These are phyloP conservation scores for Penicillium argentinense DNA, from an alignment of 495 filamentous ascomycete genomes.

Conservation along the genomic window DNA sequence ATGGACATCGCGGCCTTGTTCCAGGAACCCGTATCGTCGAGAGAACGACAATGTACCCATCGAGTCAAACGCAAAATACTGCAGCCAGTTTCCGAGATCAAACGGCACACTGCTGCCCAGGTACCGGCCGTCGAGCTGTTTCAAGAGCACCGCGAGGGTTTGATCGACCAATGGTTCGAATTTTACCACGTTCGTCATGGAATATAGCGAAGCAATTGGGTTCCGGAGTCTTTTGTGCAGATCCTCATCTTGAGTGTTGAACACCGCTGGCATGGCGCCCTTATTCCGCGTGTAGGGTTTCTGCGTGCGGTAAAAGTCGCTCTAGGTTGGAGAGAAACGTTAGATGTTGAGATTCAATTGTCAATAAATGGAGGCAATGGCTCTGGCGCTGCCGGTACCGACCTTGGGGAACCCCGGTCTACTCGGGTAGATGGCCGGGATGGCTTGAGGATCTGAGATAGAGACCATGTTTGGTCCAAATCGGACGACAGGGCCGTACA, in stretches of 20 bases:
- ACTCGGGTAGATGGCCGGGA: constrained; percentile 38
- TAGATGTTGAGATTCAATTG: background rate
- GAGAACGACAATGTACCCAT: constrained; percentile 39
- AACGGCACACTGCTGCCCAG: constrained; percentile 12
- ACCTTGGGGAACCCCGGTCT: constrained; percentile 25
- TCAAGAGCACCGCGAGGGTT: constrained; percentile 25
- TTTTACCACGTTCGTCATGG: constrained; percentile 30
- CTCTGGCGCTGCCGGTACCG: too few relatives aligned
- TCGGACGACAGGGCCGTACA: constrained; percentile 54
- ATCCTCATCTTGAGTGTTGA: constrained; percentile 37
- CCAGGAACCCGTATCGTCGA: constrained; percentile 36
- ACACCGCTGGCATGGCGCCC: constrained; percentile 25
- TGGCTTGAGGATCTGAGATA: constrained; percentile 45
- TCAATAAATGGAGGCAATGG: constrained; percentile 1
- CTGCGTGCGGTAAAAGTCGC: constrained; percentile 27
- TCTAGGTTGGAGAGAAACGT: constrained; percentile 7
- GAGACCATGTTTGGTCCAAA: constrained; percentile 57
- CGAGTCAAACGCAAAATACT: constrained; percentile 47
- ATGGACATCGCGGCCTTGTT: constrained; percentile 33
- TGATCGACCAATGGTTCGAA: constrained; percentile 35
- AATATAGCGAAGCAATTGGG: constrained; percentile 40
- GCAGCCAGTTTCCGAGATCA: constrained; percentile 39
- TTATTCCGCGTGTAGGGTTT: constrained; percentile 11
- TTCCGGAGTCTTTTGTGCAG: constrained; percentile 34
- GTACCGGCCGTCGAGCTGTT: constrained; percentile 34